Evolutionary conservation across 805 yeast species (phyloP).

Genomic region (Myxozyma monticola): DNA sequence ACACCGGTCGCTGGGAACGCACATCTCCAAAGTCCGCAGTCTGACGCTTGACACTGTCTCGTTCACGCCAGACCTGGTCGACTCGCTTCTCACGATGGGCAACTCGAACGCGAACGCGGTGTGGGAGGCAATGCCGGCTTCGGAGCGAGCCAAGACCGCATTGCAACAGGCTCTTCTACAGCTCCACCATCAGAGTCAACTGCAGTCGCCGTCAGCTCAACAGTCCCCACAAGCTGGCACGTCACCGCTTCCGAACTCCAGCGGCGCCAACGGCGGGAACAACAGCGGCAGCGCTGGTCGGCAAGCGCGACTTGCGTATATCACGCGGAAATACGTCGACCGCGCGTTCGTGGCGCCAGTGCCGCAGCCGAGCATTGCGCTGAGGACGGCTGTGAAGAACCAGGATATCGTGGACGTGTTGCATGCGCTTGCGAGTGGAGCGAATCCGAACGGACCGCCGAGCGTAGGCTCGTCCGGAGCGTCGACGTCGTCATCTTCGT

Average conservation of each 20-base stretch:
- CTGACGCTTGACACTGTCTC: slow-evolving; percentile 65
- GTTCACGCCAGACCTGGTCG: slow-evolving; percentile 58
- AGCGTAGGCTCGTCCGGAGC: background rate
- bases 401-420: slow-evolving; percentile 37
- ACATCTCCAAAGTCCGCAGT: slow-evolving; percentile 74
- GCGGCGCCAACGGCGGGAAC: background rate
- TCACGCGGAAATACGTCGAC: slow-evolving; percentile 62
- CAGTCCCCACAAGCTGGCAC: background rate
- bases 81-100: slow-evolving; percentile 55
- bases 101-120: slow-evolving; percentile 59
- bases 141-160: slow-evolving; percentile 23
- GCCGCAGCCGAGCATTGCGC: slow-evolving; percentile 39
- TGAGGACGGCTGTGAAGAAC: slow-evolving; percentile 40
- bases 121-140: slow-evolving; percentile 51
- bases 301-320: slow-evolving; percentile 46
- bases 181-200: slow-evolving; percentile 1
- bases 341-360: slow-evolving; percentile 46
- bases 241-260: too few relatives aligned
- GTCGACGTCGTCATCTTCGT: too few relatives aligned
- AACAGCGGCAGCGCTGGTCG: slow-evolving; percentile 3
- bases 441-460: slow-evolving; percentile 39
- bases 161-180: slow-evolving; percentile 3
- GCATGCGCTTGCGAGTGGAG: slow-evolving; percentile 43
- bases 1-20: slow-evolving; percentile 85
- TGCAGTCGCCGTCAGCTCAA: background rate